Conservation (phyloP, 768 basidiomycete genomes). For the Mrakia blollopis region DNA sequence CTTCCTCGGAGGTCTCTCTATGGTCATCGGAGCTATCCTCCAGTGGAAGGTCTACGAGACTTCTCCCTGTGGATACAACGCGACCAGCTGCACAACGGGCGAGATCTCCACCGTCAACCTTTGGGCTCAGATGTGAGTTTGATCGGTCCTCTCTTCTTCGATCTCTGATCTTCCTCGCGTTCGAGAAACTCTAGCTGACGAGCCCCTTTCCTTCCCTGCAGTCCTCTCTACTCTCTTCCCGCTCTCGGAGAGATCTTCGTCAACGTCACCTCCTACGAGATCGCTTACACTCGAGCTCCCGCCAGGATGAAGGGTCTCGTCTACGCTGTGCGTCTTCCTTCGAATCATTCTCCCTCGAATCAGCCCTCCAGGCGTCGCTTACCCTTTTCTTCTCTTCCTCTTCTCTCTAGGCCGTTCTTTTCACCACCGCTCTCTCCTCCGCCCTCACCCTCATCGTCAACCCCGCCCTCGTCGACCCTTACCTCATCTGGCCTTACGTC, state of each 20-base stretch:
- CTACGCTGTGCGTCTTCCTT: neutral
- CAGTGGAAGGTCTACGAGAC: slow-evolving; percentile 43
- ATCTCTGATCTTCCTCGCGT: slow-evolving; percentile 38
- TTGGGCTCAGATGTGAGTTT: slow-evolving; percentile 38
- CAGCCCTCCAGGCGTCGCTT: neutral
- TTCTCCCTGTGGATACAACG: slow-evolving; percentile 40
- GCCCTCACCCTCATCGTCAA: slow-evolving; percentile 38
- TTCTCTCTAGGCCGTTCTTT: slow-evolving; percentile 41
- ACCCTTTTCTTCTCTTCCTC: slow-evolving; percentile 34
- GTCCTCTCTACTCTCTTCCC: slow-evolving; percentile 39
- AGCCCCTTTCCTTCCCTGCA: slow-evolving; percentile 6
- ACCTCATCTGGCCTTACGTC: slow-evolving; percentile 38
- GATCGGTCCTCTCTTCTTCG: slow-evolving; percentile 34
- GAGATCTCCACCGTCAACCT: slow-evolving; percentile 5
- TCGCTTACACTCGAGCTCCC: slow-evolving; percentile 41
- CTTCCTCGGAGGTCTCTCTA: neutral
- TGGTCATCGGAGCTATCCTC: slow-evolving; percentile 37
- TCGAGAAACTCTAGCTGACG: slow-evolving; percentile 34
- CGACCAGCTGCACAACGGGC: slow-evolving; percentile 27
- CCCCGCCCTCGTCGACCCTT: slow-evolving; percentile 38
- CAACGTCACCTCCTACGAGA: slow-evolving; percentile 43
- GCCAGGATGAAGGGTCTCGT: slow-evolving; percentile 16
- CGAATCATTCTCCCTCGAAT: neutral
- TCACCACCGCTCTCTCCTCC: slow-evolving; percentile 41
- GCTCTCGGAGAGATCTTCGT: slow-evolving; percentile 43